Evolutionary conservation across 768 basidiomycete species (phyloP), one percentile per base, ranked within the genome.

Genomic region (Rhizopogon roseolus): DNA sequence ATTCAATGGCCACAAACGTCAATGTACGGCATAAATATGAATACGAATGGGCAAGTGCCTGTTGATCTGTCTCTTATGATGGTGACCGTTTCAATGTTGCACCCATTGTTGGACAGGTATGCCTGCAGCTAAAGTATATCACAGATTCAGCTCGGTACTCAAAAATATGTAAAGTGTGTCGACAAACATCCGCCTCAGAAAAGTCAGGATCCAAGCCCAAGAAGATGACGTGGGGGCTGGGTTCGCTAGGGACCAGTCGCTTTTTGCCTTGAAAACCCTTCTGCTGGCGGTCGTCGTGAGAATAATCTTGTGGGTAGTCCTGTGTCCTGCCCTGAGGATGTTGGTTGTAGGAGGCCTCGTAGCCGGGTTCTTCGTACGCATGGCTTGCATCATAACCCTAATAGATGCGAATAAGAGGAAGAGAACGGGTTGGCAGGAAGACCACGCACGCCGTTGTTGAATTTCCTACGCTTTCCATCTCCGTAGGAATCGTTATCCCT

Each of bases 31-130:
- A 77, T 73, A 73, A 71, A 72, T 74, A 73, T 72, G 81, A 68
- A 85, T 84, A 84, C 34, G 13, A 36, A 36, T 36, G 34, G 86
- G 84, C 80, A 90, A 89, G 82, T 86, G 86, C 94, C 94, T 82
- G 96, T 88, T 81, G 84, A 81, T 84, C 90, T 90, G 70, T 98
- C 96, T 79, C 90, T 86, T 70, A 98, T 95, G 63, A 98, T 95
- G 64, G 93, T 97, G 64, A 91, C 88, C 54, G 87, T 87, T 74
- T 92, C 89, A 63, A 90, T 76, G 67, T 75, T 81, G 76, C 84
- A 91, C 50, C 85, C 84, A 64, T 86, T 76, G 56, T 80, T 80
- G 60, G 79, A 74, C 61, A 92, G 82, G 71, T 84, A 90, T 57
- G 84, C 81, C 75, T 90, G 86, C 65, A 93, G 80, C 91, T 93